Evolutionary conservation across 2,329 filamentous ascomycete species (phyloP).

Genomic region (Botrytis fragariae): DNA sequence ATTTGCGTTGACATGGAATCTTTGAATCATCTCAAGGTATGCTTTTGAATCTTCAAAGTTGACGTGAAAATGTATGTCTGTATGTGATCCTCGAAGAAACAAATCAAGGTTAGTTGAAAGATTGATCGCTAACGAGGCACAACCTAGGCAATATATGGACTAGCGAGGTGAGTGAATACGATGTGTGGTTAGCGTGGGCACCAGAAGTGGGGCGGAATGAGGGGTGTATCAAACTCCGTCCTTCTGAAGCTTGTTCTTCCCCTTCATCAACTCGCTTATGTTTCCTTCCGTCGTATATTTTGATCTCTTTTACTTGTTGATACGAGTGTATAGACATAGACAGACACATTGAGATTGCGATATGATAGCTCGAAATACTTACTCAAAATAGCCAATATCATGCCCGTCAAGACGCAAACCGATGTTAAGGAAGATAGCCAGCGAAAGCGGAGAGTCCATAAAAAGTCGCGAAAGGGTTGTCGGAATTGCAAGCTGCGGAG

Average conservation of each 20-base stretch:
- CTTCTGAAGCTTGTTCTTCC: neutral
- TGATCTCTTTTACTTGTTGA: neutral
- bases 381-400: neutral
- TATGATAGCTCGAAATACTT: neutral
- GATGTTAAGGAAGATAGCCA: neutral
- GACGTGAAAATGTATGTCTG: neutral
- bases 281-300: conserved; percentile 11
- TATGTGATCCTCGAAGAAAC: neutral
- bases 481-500: conserved; percentile 55
- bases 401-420: neutral
- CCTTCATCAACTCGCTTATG: conserved; percentile 3
- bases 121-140: neutral
- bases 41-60: neutral
- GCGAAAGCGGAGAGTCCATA: conserved; percentile 41
- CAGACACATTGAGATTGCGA: neutral
- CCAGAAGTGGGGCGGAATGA: neutral
- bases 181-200: conserved; percentile 2
- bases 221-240: neutral
- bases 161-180: neutral
- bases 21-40: neutral
- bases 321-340: neutral
- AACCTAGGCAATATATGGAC: neutral
- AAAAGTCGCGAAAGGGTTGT: conserved; percentile 55
- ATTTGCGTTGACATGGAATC: neutral
- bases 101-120: neutral